Evolutionary conservation across 768 basidiomycete genomes (phyloP).

Genomic region (Tulasnella sp.): DNA sequence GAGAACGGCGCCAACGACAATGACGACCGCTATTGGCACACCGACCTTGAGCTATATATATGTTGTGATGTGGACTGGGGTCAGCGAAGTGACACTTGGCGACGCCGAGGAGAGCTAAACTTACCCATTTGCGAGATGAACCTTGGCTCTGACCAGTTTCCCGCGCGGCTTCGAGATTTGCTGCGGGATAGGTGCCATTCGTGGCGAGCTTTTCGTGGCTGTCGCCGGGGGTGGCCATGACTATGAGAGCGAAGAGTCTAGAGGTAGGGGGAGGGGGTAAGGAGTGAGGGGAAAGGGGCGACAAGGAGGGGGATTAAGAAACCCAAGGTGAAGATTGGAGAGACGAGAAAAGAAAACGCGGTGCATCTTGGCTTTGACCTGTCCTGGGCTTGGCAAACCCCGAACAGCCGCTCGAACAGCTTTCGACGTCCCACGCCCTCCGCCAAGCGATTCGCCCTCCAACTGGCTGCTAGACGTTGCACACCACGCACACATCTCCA

Average conservation of each 20-base stretch:
- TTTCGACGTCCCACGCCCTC: too few relatives aligned
- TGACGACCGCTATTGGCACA: constrained; percentile 29
- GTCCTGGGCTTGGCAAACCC: background rate
- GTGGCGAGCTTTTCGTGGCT: background rate
- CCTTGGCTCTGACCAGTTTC: background rate
- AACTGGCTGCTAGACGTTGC: too few relatives aligned
- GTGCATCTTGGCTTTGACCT: background rate
- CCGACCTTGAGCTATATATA: constrained; percentile 32
- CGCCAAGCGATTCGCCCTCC: too few relatives aligned
- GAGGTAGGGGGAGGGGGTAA: background rate
- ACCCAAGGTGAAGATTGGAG: background rate
- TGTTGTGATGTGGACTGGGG: background rate
- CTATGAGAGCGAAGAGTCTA: background rate
- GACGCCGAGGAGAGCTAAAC: background rate
- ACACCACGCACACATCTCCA: background rate
- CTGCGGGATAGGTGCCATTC: background rate
- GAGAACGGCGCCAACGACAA: constrained; percentile 38
- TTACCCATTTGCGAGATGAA: background rate
- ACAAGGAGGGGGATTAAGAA: background rate
- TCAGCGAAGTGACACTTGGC: background rate
- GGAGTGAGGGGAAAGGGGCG: background rate
- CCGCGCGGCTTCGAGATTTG: background rate
- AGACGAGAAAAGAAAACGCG: background rate
- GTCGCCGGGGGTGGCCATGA: background rate
- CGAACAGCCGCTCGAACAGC: background rate